These are phyloP conservation scores for Escallonia herrerae DNA, from an alignment of 129 eudicot species.

Conservation along the genomic window DNA sequence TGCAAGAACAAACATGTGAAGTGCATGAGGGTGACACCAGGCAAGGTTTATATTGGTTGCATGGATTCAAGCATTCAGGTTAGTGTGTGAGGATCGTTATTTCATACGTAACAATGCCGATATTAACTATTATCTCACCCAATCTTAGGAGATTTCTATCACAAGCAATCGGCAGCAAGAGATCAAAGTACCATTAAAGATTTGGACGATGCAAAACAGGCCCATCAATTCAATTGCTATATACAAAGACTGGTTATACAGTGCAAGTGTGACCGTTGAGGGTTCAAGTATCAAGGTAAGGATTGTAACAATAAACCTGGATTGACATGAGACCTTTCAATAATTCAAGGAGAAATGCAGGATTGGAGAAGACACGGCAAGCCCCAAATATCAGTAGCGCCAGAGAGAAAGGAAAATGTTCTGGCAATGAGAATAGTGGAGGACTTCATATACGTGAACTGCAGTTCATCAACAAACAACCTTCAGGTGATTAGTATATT, in stretches of 20 bases:
- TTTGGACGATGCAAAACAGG: conserved; percentile 65
- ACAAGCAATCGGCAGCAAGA: conserved; percentile 64
- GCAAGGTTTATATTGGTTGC: conserved; percentile 69
- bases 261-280: conserved; percentile 58
- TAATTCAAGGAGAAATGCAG: conserved; percentile 29
- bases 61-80: conserved; percentile 83
- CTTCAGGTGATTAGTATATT: conserved; percentile 43
- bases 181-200: conserved; percentile 54
- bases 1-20: conserved; percentile 61
- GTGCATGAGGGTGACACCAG: conserved; percentile 41
- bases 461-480: conserved; percentile 43
- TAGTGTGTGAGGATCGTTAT: not conserved
- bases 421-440: conserved; percentile 75
- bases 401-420: conserved; percentile 48
- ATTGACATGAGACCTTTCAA: not conserved
- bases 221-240: conserved; percentile 47
- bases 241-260: conserved; percentile 73
- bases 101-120: no score
- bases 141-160: conserved; percentile 43
- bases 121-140: not conserved
- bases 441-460: conserved; percentile 67
- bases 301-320: not conserved
- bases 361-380: conserved; percentile 59
- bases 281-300: conserved; percentile 68
- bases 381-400: conserved; percentile 48